Evolutionary conservation across 2,329 filamentous ascomycete species (phyloP).

Genomic region (Cordyceps fumosorosea): DNA sequence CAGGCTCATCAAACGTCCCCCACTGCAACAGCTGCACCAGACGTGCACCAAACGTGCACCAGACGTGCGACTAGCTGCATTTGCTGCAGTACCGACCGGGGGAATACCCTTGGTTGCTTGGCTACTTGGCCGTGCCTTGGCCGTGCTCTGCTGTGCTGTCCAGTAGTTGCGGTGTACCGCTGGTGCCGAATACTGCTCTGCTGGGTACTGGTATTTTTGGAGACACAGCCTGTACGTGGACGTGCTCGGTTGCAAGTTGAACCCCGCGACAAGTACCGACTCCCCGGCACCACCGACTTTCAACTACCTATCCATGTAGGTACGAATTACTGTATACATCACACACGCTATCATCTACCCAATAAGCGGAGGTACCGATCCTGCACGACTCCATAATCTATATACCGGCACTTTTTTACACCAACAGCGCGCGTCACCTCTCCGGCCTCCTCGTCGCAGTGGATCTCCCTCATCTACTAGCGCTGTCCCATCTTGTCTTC

Average conservation of each 20-base stretch:
- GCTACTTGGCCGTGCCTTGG: background rate
- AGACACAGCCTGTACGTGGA: too few species aligned
- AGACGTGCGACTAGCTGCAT: background rate
- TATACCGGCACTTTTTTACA: background rate
- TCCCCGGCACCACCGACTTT: background rate
- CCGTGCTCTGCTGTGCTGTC: background rate
- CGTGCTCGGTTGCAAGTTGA: too few species aligned
- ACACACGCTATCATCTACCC: too few species aligned
- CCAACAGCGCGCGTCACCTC: background rate
- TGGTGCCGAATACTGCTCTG: background rate
- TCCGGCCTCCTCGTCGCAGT: background rate
- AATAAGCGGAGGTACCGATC: too few species aligned
- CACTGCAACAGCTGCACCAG: background rate
- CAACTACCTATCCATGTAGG: background rate
- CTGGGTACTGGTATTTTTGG: background rate
- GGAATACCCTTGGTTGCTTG: background rate
- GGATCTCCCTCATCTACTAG: background rate
- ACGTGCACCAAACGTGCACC: background rate
- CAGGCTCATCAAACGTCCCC: constrained; percentile 8
- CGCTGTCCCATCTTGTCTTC: background rate
- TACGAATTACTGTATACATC: background rate
- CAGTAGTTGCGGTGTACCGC: too few species aligned
- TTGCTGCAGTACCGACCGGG: background rate
- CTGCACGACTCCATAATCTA: background rate
- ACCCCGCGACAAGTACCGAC: background rate